These are phyloP conservation scores for Diaporthe amygdali DNA, from an alignment of 2,329 filamentous ascomycete species.

Conservation along the genomic window DNA sequence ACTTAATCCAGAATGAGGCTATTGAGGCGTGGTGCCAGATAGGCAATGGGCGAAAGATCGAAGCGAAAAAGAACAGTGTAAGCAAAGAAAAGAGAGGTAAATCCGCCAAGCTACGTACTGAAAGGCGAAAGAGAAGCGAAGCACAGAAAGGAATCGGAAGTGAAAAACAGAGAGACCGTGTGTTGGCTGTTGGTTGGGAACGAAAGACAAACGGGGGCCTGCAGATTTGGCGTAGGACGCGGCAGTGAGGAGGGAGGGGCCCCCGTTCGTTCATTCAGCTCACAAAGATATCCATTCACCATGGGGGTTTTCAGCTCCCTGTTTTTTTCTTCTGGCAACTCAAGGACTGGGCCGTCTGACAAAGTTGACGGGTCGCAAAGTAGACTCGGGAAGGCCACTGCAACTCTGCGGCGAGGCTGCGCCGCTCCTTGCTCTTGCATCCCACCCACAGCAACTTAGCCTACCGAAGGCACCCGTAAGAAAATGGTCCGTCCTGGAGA, in stretches of 20 bases:
- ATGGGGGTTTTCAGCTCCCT: background rate
- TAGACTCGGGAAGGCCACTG: background rate
- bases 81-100: background rate
- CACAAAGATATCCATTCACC: background rate
- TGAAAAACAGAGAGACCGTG: background rate
- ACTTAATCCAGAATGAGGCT: background rate
- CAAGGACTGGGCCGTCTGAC: constrained; percentile 1
- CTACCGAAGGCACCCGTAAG: background rate
- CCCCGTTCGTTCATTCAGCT: background rate
- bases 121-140: background rate
- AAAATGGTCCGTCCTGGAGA: background rate
- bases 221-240: constrained; percentile 11
- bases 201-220: background rate
- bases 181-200: background rate
- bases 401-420: background rate
- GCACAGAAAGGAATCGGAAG: background rate
- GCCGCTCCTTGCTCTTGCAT: background rate
- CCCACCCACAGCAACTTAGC: background rate
- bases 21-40: background rate
- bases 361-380: background rate
- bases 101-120: background rate
- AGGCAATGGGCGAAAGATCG: background rate
- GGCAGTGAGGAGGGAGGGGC: background rate
- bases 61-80: background rate
- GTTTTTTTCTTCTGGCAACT: background rate